Evolutionary conservation across 345 rosid species (phyloP).

Genomic region (Lenwebbia sp.): DNA sequence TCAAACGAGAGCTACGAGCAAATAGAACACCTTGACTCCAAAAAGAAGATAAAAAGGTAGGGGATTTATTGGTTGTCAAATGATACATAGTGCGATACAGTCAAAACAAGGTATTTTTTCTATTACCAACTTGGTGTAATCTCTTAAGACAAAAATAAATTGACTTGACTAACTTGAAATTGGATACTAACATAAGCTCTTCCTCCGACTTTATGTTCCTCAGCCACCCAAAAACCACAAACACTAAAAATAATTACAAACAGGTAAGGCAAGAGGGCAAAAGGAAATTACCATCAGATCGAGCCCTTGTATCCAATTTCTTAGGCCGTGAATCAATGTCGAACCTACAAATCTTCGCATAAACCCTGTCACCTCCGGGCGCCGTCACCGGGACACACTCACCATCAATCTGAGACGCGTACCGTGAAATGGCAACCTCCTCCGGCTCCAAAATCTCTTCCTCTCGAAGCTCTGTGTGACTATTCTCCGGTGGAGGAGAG

Average conservation of each 20-base stretch:
- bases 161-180: background rate
- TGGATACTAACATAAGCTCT: background rate
- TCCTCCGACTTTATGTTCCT: background rate
- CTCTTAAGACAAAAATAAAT: background rate
- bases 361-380: constrained; percentile 80
- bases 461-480: background rate
- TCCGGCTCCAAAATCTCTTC: constrained; percentile 20
- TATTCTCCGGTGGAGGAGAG: constrained; percentile 29
- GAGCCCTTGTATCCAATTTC: constrained; percentile 30
- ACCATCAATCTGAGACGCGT: constrained; percentile 67
- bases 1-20: too few species aligned
- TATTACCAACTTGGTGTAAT: background rate
- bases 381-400: constrained; percentile 78
- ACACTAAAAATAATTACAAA: background rate
- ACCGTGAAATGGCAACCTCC: constrained; percentile 53
- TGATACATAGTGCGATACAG: too few species aligned
- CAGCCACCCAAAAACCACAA: background rate
- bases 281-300: constrained; percentile 32
- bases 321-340: constrained; percentile 24
- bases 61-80: too few species aligned
- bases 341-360: constrained; percentile 52
- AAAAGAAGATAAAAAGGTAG: too few species aligned
- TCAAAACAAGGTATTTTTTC: background rate
- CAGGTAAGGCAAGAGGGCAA: background rate
- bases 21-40: too few species aligned